A percentile compares a stretch with the other conserved stretches of the same genome.
These are phyloP conservation scores for Asterophora lycoperdoides DNA, from an alignment of 768 basidiomycete species.

Conservation along the genomic window DNA sequence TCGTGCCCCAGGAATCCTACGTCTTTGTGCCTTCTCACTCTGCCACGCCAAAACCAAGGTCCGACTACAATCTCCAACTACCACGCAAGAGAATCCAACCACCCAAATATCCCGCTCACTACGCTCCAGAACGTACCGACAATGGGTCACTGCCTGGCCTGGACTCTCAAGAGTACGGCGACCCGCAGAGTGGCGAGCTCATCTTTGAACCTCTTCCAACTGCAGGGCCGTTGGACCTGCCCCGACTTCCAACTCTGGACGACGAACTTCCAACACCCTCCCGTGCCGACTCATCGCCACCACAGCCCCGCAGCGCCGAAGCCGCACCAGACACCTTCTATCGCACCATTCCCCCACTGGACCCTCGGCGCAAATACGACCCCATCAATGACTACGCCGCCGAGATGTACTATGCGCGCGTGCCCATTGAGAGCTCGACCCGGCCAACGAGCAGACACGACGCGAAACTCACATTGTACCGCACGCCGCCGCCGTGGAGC, in stretches of 20 bases:
- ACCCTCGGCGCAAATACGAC: slow-evolving; percentile 7
- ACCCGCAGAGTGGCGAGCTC: not conserved
- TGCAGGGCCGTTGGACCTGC: not conserved
- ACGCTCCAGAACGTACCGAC: too few relatives aligned
- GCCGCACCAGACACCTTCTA: slow-evolving; percentile 16
- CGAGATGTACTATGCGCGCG: slow-evolving; percentile 13
- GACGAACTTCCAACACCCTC: too few relatives aligned
- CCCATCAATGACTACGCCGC: slow-evolving; percentile 11
- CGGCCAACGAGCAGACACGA: slow-evolving; percentile 14
- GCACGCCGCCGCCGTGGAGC: slow-evolving; percentile 35
- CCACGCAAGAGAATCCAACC: not conserved
- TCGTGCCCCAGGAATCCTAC: slow-evolving; percentile 12
- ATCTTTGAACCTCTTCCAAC: not conserved
- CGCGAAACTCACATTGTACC: slow-evolving; percentile 30
- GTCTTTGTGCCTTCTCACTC: too few relatives aligned
- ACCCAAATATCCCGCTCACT: too few relatives aligned
- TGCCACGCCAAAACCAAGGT: too few relatives aligned
- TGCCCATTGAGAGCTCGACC: slow-evolving; percentile 1
- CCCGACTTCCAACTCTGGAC: too few relatives aligned
- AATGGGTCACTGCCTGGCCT: too few relatives aligned
- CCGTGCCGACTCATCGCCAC: too few relatives aligned
- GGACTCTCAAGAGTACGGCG: too few relatives aligned
- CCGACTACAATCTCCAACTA: not conserved
- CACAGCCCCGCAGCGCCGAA: not conserved
- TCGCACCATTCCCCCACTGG: slow-evolving; percentile 1